These are phyloP conservation scores for Selaginella moellendorffii DNA, from an alignment of 75 land plant genomes.

Conservation along the genomic window DNA sequence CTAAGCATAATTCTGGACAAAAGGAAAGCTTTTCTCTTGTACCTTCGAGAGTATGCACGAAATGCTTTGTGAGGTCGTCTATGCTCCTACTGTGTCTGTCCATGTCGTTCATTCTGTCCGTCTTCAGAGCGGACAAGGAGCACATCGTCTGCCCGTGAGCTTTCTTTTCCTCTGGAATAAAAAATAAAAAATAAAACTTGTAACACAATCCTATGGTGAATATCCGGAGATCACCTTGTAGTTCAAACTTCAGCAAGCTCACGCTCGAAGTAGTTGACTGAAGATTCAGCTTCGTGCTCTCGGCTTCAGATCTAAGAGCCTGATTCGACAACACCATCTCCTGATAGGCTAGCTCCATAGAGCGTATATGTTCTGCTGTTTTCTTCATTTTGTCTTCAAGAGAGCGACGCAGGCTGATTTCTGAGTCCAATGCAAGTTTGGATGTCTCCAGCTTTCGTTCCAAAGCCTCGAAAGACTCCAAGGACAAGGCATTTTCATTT, in stretches of 20 bases:
- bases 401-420: neutral
- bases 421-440: neutral
- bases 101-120: neutral
- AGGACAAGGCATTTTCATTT: neutral
- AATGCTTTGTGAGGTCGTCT: neutral
- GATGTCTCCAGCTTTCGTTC: neutral
- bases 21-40: neutral
- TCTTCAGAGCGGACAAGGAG: neutral
- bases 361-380: neutral
- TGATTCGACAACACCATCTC: neutral
- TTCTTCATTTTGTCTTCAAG: neutral
- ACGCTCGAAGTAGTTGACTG: neutral
- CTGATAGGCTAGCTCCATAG: neutral
- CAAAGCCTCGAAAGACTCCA: neutral
- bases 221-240: no score
- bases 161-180: neutral
- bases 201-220: no score
- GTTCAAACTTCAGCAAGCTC: constrained; percentile 1
- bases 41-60: neutral
- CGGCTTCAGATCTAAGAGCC: neutral
- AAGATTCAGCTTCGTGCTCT: neutral
- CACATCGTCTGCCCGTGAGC: neutral
- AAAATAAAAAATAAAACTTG: neutral
- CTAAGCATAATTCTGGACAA: neutral
- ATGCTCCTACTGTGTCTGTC: neutral